Base-by-base conservation (phyloP, 768 basidiomycete genomes). In the Suillus fuscotomentosus region DNA sequence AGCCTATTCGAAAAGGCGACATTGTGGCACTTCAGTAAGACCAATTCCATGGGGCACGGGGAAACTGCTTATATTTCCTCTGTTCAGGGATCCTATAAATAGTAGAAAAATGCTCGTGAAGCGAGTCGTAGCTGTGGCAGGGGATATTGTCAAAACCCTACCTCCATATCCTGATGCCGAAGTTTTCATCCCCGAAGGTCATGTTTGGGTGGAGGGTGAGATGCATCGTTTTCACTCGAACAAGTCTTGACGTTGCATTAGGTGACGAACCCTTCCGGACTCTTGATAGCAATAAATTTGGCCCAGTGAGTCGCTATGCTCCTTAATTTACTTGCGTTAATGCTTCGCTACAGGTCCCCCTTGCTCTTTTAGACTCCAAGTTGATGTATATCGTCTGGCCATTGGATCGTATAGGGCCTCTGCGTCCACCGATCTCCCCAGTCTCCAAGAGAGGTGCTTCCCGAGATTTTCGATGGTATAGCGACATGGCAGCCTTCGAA, bases 121-220 rank as follows among this genome's bases (percentile, higher is more conserved):
- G 70, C 81, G 91, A 38, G 84, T 92, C 48, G 66, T 88, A 57
- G 91, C 84, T 4, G 69, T 86, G 24, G 84, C 84, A 70, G 88
- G 88, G 10, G 89, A 92, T 70, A 70, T 73, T 41, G 83, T 92
- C 0, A 82, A 83, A 68, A 89, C 91, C 4, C 77, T 90, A n/a
- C 85, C 89, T 24, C 89, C 90, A 4, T 89, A 87, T 69, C 86
- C 86, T 1, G 81, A 84, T 22, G 62, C 77, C 5, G 79, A 85
- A 63, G 83, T 88, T 9, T 71, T 64, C 34, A 75, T 92, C 42
- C 90, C 90, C 4, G 64, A 76, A 68, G 88, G 88, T 1, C 86
- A 91, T 65, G 79, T 86, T 47, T 92, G 91, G 91, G 82, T 92
- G 60, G 90, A 92, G 83, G 90, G 88, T 86, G 60, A 60, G 79